A percentile compares a stretch with the other conserved stretches of the same genome.
Evolutionary conservation across 805 yeast genomes (phyloP).

Genomic region (Yamadazyma paraphyllophila): DNA sequence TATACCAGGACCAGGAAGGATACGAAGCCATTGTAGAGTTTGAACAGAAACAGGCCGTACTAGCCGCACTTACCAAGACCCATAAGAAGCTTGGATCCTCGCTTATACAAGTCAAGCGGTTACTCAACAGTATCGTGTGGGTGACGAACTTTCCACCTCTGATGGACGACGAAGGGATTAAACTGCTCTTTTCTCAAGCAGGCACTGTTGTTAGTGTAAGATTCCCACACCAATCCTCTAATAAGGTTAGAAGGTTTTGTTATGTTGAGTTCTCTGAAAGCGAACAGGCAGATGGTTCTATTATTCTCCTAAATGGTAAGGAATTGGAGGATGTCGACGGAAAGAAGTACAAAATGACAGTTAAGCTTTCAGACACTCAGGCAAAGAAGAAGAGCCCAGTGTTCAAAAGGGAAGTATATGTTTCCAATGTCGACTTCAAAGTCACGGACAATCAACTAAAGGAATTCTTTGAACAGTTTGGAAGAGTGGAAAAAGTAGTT

Average conservation of each 20-base stretch:
- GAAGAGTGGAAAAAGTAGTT: constrained; percentile 50
- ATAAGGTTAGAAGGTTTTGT: constrained; percentile 57
- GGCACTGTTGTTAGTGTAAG: constrained; percentile 52
- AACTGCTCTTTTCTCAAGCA: constrained; percentile 34
- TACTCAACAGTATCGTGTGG: constrained; percentile 59
- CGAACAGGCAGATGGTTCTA: constrained; percentile 46
- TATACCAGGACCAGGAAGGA: constrained; percentile 14
- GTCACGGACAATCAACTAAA: constrained; percentile 39
- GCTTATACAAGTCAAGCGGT: constrained; percentile 45
- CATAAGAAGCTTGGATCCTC: constrained; percentile 44
- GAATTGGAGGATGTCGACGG: constrained; percentile 27
- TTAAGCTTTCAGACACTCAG: constrained; percentile 54
- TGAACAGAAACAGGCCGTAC: constrained; percentile 41
- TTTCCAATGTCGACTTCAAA: constrained; percentile 45
- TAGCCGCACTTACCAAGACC: constrained; percentile 61
- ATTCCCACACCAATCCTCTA: constrained; percentile 53
- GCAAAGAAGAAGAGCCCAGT: constrained; percentile 18
- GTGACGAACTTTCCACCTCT: constrained; percentile 71
- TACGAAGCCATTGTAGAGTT: constrained; percentile 61
- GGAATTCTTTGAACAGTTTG: constrained; percentile 46
- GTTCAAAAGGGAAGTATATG: constrained; percentile 13
- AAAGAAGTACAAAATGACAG: constrained; percentile 43
- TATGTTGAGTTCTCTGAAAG: constrained; percentile 56
- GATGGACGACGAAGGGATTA: constrained; percentile 39
- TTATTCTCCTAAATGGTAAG: constrained; percentile 38